These are phyloP conservation scores for Aphanomyces stellatus DNA, from an alignment of 352 stramenopile species.

Conservation along the genomic window DNA sequence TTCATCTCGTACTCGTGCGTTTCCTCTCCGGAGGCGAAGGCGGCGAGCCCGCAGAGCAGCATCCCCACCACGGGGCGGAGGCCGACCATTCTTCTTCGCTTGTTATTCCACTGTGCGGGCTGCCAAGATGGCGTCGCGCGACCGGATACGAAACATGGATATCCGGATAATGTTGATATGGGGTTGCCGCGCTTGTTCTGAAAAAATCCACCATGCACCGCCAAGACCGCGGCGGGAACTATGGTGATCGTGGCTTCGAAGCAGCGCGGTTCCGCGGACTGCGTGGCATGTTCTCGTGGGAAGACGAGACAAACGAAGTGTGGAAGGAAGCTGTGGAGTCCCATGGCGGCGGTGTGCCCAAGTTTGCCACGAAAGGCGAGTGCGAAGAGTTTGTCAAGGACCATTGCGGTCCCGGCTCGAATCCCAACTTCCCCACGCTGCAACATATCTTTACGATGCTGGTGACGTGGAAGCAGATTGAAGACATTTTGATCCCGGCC, in stretches of 20 bases:
- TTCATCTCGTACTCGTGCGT: conserved; percentile 35
- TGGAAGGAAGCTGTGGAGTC: conserved; percentile 63
- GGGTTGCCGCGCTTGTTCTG: too few relatives aligned
- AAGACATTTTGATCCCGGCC: conserved; percentile 61
- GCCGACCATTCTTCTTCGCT: neutral
- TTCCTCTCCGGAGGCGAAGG: conserved; percentile 16
- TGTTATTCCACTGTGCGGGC: too few relatives aligned
- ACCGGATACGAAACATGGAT: neutral
- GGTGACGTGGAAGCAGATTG: conserved; percentile 83
- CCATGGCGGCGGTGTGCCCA: conserved; percentile 66
- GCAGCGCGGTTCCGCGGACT: conserved; percentile 24
- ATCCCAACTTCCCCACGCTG: conserved; percentile 85
- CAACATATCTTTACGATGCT: conserved; percentile 90
- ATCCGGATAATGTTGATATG: neutral
- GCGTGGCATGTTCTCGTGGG: conserved; percentile 78
- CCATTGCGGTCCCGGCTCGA: conserved; percentile 81
- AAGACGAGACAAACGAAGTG: conserved; percentile 79
- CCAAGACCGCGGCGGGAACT: neutral
- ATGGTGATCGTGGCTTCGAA: too few relatives aligned
- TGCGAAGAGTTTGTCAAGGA: conserved; percentile 83
- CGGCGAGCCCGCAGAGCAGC: neutral
- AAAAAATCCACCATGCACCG: neutral
- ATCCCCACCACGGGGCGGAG: neutral
- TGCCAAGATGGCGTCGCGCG: neutral
- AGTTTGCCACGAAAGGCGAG: conserved; percentile 82